A percentile compares a stretch with the other conserved stretches of the same genome.
These are phyloP conservation scores for Pseudotulostoma volvatum DNA, from an alignment of 495 filamentous ascomycete genomes.

Conservation along the genomic window DNA sequence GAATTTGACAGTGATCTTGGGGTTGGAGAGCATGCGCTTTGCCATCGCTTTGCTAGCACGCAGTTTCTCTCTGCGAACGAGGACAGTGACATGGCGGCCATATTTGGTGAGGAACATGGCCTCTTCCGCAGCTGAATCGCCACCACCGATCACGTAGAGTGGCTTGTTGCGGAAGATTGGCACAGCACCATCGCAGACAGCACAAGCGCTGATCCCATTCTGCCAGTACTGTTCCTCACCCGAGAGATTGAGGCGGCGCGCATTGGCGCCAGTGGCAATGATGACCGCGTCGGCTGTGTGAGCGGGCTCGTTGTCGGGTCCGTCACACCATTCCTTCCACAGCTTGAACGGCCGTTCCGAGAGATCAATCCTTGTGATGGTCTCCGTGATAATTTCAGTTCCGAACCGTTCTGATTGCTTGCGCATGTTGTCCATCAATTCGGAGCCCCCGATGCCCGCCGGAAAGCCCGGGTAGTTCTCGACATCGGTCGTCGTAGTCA, in stretches of 20 bases:
- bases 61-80: conserved; percentile 74
- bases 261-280: conserved; percentile 89
- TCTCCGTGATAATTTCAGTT: conserved; percentile 82
- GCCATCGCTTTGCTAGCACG: conserved; percentile 87
- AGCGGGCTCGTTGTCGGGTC: conserved; percentile 39
- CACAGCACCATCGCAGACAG: conserved; percentile 93
- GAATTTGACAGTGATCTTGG: conserved; percentile 78
- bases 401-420: conserved; percentile 81
- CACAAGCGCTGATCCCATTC: conserved; percentile 88
- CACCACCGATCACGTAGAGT: conserved; percentile 88
- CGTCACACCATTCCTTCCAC: conserved; percentile 73
- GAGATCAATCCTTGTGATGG: conserved; percentile 76
- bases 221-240: conserved; percentile 95
- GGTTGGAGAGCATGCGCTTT: conserved; percentile 59
- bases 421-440: conserved; percentile 93
- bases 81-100: conserved; percentile 80
- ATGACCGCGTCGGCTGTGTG: conserved; percentile 83
- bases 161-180: conserved; percentile 96
- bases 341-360: conserved; percentile 77
- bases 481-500: conserved; percentile 94
- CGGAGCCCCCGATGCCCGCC: conserved; percentile 63
- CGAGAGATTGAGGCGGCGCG: conserved; percentile 60
- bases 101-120: conserved; percentile 97
- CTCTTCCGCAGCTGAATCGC: conserved; percentile 95
- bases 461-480: conserved; percentile 97